Conservation (phyloP, 176 grass and related monocot species). For the Cenchrus purpureus region DNA sequence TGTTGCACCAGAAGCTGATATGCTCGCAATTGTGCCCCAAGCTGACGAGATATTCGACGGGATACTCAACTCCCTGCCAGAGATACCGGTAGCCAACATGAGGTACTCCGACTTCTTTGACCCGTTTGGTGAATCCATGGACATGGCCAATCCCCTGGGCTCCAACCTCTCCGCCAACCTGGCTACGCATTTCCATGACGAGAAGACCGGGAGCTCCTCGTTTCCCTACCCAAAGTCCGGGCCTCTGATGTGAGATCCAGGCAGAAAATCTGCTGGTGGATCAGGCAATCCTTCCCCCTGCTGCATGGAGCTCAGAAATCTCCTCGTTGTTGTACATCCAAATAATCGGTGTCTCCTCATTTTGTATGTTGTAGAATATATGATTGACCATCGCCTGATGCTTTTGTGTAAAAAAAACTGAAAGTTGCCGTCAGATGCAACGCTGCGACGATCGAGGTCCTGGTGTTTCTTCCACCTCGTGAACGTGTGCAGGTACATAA, state of each 20-base stretch:
- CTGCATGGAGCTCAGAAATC: background rate
- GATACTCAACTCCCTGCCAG: conserved; percentile 86
- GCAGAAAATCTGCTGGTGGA: conserved; percentile 14
- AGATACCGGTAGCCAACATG: conserved; percentile 67
- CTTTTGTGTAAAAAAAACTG: conserved; percentile 46
- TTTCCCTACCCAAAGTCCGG: conserved; percentile 51
- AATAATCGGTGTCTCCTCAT: conserved; percentile 63
- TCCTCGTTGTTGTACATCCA: conserved; percentile 43
- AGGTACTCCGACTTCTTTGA: conserved; percentile 87
- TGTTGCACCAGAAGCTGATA: conserved; percentile 43
- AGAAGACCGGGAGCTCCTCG: conserved; percentile 40
- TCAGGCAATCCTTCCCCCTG: background rate
- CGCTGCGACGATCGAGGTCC: background rate
- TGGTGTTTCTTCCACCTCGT: conserved; percentile 18
- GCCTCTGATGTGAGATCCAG: conserved; percentile 47
- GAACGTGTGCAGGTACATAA: conserved; percentile 24
- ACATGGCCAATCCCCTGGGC: conserved; percentile 45
- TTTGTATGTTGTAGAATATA: conserved; percentile 47
- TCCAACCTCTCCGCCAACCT: conserved; percentile 44
- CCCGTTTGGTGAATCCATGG: conserved; percentile 63
- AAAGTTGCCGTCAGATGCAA: conserved; percentile 35
- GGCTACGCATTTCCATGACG: conserved; percentile 53
- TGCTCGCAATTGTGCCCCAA: conserved; percentile 45
- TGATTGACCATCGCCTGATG: conserved; percentile 26
- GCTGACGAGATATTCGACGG: conserved; percentile 70